Evolutionary conservation across 108 stramenopile genomes (phyloP).

Genomic region (Cylindrotheca fusiformis): DNA sequence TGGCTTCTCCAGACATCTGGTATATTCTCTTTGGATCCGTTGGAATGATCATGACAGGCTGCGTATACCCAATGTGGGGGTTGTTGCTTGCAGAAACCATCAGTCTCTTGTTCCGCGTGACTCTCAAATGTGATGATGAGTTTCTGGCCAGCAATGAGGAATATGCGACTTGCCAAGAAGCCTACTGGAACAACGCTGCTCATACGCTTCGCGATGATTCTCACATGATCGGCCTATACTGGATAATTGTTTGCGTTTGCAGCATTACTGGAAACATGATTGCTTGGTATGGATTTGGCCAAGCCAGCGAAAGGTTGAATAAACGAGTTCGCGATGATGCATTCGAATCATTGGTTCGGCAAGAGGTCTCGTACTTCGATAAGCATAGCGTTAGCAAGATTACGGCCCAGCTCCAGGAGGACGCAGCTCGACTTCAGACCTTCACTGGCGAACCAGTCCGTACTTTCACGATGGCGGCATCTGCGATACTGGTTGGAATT

Average conservation of each 20-base stretch:
- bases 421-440: constrained; percentile 46
- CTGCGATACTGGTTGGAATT: constrained; percentile 40
- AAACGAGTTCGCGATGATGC: constrained; percentile 50
- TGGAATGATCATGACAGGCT: constrained; percentile 70
- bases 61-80: constrained; percentile 73
- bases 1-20: neutral
- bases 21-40: constrained; percentile 38
- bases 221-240: constrained; percentile 33
- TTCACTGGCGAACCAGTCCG: constrained; percentile 58
- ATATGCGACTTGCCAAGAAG: constrained; percentile 35
- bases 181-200: constrained; percentile 34
- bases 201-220: constrained; percentile 32
- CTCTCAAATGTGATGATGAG: constrained; percentile 37
- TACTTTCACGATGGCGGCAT: constrained; percentile 28
- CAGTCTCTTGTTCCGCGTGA: constrained; percentile 53
- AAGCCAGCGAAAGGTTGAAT: constrained; percentile 47
- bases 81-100: constrained; percentile 54
- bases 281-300: constrained; percentile 44
- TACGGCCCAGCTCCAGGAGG: constrained; percentile 54
- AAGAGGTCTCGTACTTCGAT: constrained; percentile 47
- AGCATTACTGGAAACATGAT: constrained; percentile 39
- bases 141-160: neutral
- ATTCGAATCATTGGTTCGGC: constrained; percentile 37
- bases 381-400: constrained; percentile 34
- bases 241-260: constrained; percentile 38